Evolutionary conservation across 1,284 basidiomycete species (phyloP).

Genomic region (Heterobasidion irregulare): DNA sequence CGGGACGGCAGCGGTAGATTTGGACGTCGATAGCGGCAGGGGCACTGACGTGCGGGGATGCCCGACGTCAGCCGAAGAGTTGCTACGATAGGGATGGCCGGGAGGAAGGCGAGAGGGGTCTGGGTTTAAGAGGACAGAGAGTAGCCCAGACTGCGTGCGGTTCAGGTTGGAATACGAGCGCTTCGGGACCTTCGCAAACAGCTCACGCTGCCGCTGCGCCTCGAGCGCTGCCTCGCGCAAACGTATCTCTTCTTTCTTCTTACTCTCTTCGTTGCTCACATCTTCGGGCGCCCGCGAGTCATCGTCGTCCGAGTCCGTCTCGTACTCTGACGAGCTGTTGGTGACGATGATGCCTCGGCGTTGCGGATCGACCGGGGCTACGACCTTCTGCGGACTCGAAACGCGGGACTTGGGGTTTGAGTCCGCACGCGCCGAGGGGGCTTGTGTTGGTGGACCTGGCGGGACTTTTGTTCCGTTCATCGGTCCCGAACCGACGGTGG

Average conservation of each 20-base stretch:
- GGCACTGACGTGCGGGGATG: constrained; percentile 15
- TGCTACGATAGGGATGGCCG: constrained; percentile 48
- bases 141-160: constrained; percentile 46
- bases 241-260: constrained; percentile 23
- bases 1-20: constrained; percentile 59
- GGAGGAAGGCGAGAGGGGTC: constrained; percentile 50
- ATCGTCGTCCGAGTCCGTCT: constrained; percentile 44
- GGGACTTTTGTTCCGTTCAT: constrained; percentile 33
- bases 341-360: constrained; percentile 20
- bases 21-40: constrained; percentile 40
- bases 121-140: constrained; percentile 64
- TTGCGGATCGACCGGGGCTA: constrained; percentile 1
- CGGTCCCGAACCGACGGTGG: constrained; percentile 51
- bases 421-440: constrained; percentile 5
- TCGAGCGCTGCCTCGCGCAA: constrained; percentile 45
- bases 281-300: constrained; percentile 45
- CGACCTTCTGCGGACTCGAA: background rate
- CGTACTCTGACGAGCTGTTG: constrained; percentile 26
- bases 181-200: constrained; percentile 73
- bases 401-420: background rate
- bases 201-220: constrained; percentile 58
- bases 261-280: constrained; percentile 25
- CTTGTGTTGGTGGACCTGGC: constrained; percentile 9
- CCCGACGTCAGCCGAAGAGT: constrained; percentile 39
- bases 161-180: constrained; percentile 54